Conservation (phyloP, 768 basidiomycete genomes). For the Trametes elegans region DNA sequence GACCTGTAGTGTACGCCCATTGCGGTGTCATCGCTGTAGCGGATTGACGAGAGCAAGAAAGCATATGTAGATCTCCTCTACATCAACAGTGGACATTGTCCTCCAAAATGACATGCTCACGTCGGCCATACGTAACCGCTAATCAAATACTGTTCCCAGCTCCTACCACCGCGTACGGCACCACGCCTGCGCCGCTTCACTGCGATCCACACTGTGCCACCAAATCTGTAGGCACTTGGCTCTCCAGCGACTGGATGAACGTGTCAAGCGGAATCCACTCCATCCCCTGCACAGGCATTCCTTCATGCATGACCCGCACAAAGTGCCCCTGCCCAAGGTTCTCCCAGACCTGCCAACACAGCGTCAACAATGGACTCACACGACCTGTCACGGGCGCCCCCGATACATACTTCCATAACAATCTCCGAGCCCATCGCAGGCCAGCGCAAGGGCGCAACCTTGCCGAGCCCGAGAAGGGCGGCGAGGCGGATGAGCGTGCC, state of each 20-base stretch:
- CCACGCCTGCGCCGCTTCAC: too few relatives aligned
- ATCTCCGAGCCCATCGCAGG: slow-evolving; percentile 48
- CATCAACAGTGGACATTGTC: too few relatives aligned
- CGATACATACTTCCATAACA: slow-evolving; percentile 40
- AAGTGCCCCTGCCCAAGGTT: slow-evolving; percentile 25
- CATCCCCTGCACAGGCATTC: slow-evolving; percentile 36
- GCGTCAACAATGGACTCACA: neutral
- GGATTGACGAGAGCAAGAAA: too few relatives aligned
- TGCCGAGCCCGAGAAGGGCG: slow-evolving; percentile 41
- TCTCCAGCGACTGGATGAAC: slow-evolving; percentile 35
- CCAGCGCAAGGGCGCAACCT: slow-evolving; percentile 37
- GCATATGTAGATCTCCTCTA: too few relatives aligned
- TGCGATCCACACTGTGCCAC: slow-evolving; percentile 25
- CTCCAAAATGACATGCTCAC: too few relatives aligned
- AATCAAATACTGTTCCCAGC: too few relatives aligned
- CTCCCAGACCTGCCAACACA: slow-evolving; percentile 39
- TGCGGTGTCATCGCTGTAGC: too few relatives aligned
- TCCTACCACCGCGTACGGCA: too few relatives aligned
- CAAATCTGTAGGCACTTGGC: slow-evolving; percentile 36
- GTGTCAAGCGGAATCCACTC: slow-evolving; percentile 36
- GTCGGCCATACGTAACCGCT: neutral
- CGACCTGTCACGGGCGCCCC: neutral
- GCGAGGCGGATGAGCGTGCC: slow-evolving; percentile 42
- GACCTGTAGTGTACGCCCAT: too few relatives aligned
- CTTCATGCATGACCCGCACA: slow-evolving; percentile 46